Evolutionary conservation across 805 yeast species (phyloP).

Genomic region (Lachancea quebecensis): DNA sequence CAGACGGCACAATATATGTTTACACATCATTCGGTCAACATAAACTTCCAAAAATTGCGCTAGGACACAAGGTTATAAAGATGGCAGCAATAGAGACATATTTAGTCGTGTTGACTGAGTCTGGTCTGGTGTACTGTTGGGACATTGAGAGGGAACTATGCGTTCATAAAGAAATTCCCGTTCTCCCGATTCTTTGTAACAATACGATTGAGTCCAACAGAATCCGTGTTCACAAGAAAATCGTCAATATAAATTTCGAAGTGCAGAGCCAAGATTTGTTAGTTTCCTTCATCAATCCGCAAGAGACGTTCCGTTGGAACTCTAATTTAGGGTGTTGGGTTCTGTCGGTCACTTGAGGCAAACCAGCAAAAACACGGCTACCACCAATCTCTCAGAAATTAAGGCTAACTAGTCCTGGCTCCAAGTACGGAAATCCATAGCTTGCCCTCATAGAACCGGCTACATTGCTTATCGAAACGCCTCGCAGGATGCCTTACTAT

Average conservation of each 20-base stretch:
- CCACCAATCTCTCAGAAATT: background rate
- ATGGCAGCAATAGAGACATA: conserved; percentile 33
- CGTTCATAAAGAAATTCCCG: conserved; percentile 22
- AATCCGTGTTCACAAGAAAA: conserved; percentile 24
- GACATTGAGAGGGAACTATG: conserved; percentile 15
- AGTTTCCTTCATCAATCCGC: conserved; percentile 11
- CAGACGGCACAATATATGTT: conserved; percentile 33
- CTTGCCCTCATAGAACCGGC: background rate
- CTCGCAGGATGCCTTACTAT: too few relatives aligned
- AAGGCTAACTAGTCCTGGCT: background rate
- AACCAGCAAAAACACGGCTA: too few relatives aligned
- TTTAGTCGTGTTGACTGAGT: conserved; percentile 52
- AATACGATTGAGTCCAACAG: conserved; percentile 21
- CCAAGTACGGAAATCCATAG: background rate
- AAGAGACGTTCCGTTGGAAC: conserved; percentile 18
- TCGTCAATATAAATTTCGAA: conserved; percentile 11
- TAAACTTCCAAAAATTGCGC: conserved; percentile 36
- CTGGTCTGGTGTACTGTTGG: conserved; percentile 44
- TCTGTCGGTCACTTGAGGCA: background rate
- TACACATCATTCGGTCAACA: conserved; percentile 31
- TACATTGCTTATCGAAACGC: background rate
- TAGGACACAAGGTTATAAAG: conserved; percentile 45
- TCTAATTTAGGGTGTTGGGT: conserved; percentile 27
- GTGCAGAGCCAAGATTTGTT: background rate
- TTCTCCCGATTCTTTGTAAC: conserved; percentile 24